A percentile compares a stretch with the other conserved stretches of the same genome.
These are phyloP conservation scores for Cyberlindnera maritima DNA, from an alignment of 805 yeast species.

Conservation along the genomic window DNA sequence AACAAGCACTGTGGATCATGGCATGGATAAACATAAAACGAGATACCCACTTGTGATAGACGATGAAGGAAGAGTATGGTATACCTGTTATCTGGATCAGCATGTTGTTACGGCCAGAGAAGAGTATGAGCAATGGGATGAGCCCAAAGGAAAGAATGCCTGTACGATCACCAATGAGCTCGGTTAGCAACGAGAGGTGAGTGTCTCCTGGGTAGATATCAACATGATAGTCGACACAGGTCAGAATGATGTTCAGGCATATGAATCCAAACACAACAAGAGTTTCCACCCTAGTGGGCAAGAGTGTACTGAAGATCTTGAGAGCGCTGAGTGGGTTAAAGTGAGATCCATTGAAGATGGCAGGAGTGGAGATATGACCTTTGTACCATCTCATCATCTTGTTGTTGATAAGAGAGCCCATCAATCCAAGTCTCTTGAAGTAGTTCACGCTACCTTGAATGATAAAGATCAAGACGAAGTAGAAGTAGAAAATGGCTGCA, in stretches of 20 bases:
- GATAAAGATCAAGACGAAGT: slow-evolving; percentile 40
- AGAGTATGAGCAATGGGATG: slow-evolving; percentile 54
- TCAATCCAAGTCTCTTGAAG: slow-evolving; percentile 25
- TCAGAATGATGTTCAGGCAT: slow-evolving; percentile 20
- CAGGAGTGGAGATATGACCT: slow-evolving; percentile 22
- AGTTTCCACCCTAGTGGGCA: slow-evolving; percentile 27
- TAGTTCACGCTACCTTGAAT: slow-evolving; percentile 34
- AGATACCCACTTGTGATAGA: slow-evolving; percentile 65
- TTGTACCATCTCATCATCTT: slow-evolving; percentile 20
- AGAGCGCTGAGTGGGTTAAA: slow-evolving; percentile 1
- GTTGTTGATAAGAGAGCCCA: slow-evolving; percentile 12
- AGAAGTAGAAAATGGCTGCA: slow-evolving; percentile 34
- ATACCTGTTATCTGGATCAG: slow-evolving; percentile 60
- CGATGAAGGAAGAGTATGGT: slow-evolving; percentile 58
- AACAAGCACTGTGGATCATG: slow-evolving; percentile 19
- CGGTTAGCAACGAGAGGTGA: not conserved
- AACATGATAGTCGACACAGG: slow-evolving; percentile 14
- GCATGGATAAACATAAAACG: slow-evolving; percentile 35
- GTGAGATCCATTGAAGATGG: slow-evolving; percentile 20
- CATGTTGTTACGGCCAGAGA: slow-evolving; percentile 72
- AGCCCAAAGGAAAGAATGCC: slow-evolving; percentile 30
- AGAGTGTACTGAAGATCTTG: slow-evolving; percentile 14
- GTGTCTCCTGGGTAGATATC: not conserved
- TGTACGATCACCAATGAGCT: slow-evolving; percentile 23
- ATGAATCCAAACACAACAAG: slow-evolving; percentile 27